Conservation (phyloP, 257 asterid genomes). For the Solanum ossicruentum region DNA sequence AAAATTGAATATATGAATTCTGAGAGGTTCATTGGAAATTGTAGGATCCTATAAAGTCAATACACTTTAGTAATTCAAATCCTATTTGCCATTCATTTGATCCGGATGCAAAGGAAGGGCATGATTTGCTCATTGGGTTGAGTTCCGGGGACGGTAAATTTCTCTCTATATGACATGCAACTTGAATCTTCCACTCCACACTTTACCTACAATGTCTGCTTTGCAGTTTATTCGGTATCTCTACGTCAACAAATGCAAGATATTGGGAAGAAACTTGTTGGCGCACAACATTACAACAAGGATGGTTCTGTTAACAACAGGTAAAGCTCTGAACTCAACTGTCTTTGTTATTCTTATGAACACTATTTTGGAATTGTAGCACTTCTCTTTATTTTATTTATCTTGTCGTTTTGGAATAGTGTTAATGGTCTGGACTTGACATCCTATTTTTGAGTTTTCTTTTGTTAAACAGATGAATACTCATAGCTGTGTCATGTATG, state of each 20-base stretch:
- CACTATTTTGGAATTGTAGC: neutral
- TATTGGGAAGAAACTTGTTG: conserved; percentile 97
- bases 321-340: conserved; percentile 18
- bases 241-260: conserved; percentile 93
- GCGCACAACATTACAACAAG: conserved; percentile 97
- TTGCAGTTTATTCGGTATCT: conserved; percentile 88
- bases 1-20: conserved; percentile 11
- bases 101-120: conserved; percentile 95
- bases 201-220: neutral
- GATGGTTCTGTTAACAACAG: conserved; percentile 80
- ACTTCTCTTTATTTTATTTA: neutral
- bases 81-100: conserved; percentile 97
- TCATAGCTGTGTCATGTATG: neutral
- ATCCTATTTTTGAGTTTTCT: neutral
- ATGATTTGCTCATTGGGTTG: conserved; percentile 92
- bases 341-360: neutral
- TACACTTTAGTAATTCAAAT: conserved; percentile 82
- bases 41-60: conserved; percentile 95
- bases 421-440: neutral
- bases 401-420: neutral
- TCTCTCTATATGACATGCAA: neutral
- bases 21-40: conserved; percentile 21
- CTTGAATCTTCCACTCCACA: neutral
- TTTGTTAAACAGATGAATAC: neutral
- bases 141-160: conserved; percentile 83